These are phyloP conservation scores for Citrus inodora DNA, from an alignment of 345 rosid species.

Conservation along the genomic window DNA sequence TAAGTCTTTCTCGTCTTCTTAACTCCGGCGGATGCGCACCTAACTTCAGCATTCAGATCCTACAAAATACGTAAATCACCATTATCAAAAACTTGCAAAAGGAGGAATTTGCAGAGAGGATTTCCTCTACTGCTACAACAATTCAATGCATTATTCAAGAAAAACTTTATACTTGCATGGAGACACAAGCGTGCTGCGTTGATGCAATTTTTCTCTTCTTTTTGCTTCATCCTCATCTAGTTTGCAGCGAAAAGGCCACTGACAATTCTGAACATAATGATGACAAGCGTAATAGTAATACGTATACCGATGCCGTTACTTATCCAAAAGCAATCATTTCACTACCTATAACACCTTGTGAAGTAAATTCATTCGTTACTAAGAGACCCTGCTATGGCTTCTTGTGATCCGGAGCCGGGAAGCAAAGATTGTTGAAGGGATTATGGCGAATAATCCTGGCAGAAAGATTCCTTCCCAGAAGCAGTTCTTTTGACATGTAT, in stretches of 20 bases:
- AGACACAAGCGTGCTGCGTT: conserved; percentile 72
- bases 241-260: conserved; percentile 56
- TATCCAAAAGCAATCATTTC: conserved; percentile 49
- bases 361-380: conserved; percentile 50
- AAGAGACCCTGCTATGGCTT: conserved; percentile 71
- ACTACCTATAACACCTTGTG: conserved; percentile 76
- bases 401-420: conserved; percentile 69
- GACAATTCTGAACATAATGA: conserved; percentile 13
- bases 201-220: conserved; percentile 77
- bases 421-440: conserved; percentile 40
- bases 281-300: too few relatives aligned
- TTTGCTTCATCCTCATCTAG: conserved; percentile 79
- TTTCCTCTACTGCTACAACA: conserved; percentile 56
- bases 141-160: conserved; percentile 53
- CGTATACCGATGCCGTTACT: conserved; percentile 17
- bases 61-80: too few relatives aligned
- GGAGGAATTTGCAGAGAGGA: conserved; percentile 42
- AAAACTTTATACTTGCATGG: conserved; percentile 85
- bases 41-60: too few relatives aligned
- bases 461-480: conserved; percentile 47
- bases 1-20: too few relatives aligned
- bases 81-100: too few relatives aligned
- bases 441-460: conserved; percentile 67
- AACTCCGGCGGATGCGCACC: too few relatives aligned
- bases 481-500: conserved; percentile 65